Evolutionary conservation across 116 monocot genomes (phyloP), one percentile per base, ranked within the genome.

Genomic region (Dioscorea cayenensis): DNA sequence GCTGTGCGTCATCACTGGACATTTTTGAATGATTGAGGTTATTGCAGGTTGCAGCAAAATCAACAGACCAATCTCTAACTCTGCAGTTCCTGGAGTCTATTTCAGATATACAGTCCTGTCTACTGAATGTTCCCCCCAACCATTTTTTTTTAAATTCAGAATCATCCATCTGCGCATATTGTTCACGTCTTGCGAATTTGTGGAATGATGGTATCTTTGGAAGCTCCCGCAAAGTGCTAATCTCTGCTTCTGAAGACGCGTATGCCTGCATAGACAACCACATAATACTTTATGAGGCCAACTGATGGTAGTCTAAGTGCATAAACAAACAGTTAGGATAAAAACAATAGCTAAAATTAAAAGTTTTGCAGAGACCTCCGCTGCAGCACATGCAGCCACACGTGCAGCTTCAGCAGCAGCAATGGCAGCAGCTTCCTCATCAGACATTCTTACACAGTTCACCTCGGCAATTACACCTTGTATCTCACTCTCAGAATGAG

Each of bases 201-300:
- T 99, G 94, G 38, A 99, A 99, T 64, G 94, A 94, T 72, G 94
- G 94, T 88, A 99, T 99, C 80, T 99, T 99, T 23, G 99, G 99
- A 59, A 99, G 99, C 59, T 94, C 91, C 12, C 70, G 79, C 27
- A 79, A 76, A 59, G 78, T 48, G 52, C 28, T 78, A 18, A 71
- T 71, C 69, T 87, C 84, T 79, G 86, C 85, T 83, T 90, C 91
- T 36, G 83, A 84, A 70, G 94, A 86, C 75, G 88, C 91, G 87
- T 86, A 94, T 69, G 94, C 94, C 99, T 99, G 60, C 51, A 84
- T 51, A 71, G 28, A 69, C 19, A 55, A 55, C 55, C 16, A 65
- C 29, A 29, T 43, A 43, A 43, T 43, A 43, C 67, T 35, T 50
- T 66, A 62, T n/a, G n/a, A 55, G 16, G 55, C 14, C n/a, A 55